These are phyloP conservation scores for Pseudopyricularia javanii DNA, from an alignment of 2,329 filamentous ascomycete genomes.

Conservation along the genomic window DNA sequence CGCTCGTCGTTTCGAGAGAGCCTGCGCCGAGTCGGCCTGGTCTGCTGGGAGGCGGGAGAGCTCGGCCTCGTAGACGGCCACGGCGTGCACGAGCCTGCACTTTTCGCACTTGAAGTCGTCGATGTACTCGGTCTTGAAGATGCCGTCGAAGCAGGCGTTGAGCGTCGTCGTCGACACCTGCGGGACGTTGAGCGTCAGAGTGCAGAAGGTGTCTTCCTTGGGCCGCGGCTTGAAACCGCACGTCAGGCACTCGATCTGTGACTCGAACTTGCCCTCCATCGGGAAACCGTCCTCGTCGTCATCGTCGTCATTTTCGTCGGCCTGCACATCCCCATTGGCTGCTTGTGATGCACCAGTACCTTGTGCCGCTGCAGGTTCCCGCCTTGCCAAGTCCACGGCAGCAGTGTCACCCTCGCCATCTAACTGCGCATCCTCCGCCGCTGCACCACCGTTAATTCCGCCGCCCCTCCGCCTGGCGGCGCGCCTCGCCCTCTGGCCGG, in stretches of 20 bases:
- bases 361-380: background rate
- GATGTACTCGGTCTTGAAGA: slow-evolving; percentile 91
- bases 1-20: slow-evolving; percentile 17
- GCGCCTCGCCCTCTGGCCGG: slow-evolving; percentile 60
- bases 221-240: slow-evolving; percentile 85
- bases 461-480: slow-evolving; percentile 28
- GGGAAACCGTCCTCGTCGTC: slow-evolving; percentile 63
- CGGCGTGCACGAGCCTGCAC: slow-evolving; percentile 75
- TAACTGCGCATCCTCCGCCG: slow-evolving; percentile 3
- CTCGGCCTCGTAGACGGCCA: slow-evolving; percentile 50
- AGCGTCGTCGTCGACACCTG: slow-evolving; percentile 70
- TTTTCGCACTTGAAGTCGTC: slow-evolving; percentile 95
- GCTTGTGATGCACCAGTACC: background rate
- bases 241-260: slow-evolving; percentile 85
- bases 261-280: slow-evolving; percentile 82
- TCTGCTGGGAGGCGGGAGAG: slow-evolving; percentile 18
- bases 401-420: slow-evolving; percentile 1
- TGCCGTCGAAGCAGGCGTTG: slow-evolving; percentile 79
- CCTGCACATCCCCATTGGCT: background rate
- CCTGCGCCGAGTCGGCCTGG: background rate
- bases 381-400: background rate
- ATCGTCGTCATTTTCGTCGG: slow-evolving; percentile 5
- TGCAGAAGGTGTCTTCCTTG: slow-evolving; percentile 75
- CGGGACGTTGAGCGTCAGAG: slow-evolving; percentile 82
- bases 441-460: background rate